Evolutionary conservation across 768 basidiomycete genomes (phyloP).

Genomic region (Dentipellis sp.): DNA sequence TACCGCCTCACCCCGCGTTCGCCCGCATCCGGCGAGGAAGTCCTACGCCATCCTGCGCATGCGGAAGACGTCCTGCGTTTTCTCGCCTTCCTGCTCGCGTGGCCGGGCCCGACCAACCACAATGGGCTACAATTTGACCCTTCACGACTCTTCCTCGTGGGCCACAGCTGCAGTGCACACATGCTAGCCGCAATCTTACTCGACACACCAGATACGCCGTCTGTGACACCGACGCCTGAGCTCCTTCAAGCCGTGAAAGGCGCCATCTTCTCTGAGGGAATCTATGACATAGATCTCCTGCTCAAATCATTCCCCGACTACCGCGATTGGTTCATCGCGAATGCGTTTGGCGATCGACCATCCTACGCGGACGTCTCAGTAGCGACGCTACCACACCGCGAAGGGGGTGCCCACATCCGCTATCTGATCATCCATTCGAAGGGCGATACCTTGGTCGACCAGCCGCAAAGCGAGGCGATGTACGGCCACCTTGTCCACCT

Average conservation of each 20-base stretch:
- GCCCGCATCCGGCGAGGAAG: conserved; percentile 17
- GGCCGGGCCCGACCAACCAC: conserved; percentile 26
- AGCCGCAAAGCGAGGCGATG: conserved; percentile 52
- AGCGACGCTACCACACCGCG: conserved; percentile 30
- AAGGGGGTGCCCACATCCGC: conserved; percentile 25
- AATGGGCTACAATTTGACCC: conserved; percentile 28
- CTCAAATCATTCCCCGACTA: conserved; percentile 60
- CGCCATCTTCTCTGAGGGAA: conserved; percentile 63
- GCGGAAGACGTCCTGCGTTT: conserved; percentile 55
- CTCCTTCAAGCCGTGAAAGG: conserved; percentile 40
- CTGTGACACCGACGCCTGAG: conserved; percentile 33
- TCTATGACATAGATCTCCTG: conserved; percentile 65
- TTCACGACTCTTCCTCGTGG: conserved; percentile 45
- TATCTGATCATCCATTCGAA: conserved; percentile 75
- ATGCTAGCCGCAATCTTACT: conserved; percentile 68
- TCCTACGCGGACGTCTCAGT: conserved; percentile 44
- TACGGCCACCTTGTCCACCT: conserved; percentile 39
- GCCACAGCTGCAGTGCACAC: conserved; percentile 80
- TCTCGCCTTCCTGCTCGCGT: conserved; percentile 45
- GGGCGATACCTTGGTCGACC: conserved; percentile 61
- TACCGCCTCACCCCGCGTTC: conserved; percentile 54
- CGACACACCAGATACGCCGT: conserved; percentile 31
- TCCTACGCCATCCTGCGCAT: conserved; percentile 61
- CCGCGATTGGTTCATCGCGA: conserved; percentile 56
- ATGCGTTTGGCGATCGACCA: conserved; percentile 43